These are phyloP conservation scores for Xerocomellus intermedius DNA, from an alignment of 768 basidiomycete species.

Conservation along the genomic window DNA sequence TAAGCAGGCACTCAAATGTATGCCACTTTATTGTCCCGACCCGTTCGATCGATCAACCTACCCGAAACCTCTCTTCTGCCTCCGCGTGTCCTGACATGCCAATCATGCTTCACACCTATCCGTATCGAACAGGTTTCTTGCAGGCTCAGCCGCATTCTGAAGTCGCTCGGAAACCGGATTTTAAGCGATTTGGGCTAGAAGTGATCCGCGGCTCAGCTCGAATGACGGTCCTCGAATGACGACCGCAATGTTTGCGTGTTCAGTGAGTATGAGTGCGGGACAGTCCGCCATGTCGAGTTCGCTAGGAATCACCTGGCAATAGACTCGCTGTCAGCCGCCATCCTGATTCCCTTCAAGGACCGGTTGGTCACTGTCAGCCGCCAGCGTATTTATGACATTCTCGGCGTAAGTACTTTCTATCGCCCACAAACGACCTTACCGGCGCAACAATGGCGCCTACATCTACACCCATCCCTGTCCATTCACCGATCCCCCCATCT, in stretches of 20 bases:
- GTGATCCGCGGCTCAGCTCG: not conserved
- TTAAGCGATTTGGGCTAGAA: not conserved
- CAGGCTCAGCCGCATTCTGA: not conserved
- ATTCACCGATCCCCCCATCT: not conserved
- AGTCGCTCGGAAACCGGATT: not conserved
- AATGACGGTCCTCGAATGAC: not conserved
- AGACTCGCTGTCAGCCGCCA: constrained; percentile 21
- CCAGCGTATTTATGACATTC: constrained; percentile 26
- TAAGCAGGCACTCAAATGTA: not conserved
- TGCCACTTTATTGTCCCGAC: not conserved
- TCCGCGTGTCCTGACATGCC: not conserved
- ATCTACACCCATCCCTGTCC: constrained; percentile 2
- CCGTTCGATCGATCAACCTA: not conserved
- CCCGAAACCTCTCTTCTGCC: not conserved
- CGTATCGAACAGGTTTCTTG: not conserved
- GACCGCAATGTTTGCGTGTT: not conserved
- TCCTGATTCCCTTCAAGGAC: not conserved
- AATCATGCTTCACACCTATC: not conserved
- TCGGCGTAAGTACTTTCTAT: not conserved
- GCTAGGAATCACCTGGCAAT: not conserved
- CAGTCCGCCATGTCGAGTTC: not conserved
- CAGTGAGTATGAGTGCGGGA: not conserved
- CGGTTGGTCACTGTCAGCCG: constrained; percentile 22
- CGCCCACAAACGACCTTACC: not conserved
- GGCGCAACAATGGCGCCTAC: constrained; percentile 24